A percentile compares a stretch with the other conserved stretches of the same genome.
Conservation (phyloP, 768 basidiomycete species). For the Leucocoprinus leucothites region DNA sequence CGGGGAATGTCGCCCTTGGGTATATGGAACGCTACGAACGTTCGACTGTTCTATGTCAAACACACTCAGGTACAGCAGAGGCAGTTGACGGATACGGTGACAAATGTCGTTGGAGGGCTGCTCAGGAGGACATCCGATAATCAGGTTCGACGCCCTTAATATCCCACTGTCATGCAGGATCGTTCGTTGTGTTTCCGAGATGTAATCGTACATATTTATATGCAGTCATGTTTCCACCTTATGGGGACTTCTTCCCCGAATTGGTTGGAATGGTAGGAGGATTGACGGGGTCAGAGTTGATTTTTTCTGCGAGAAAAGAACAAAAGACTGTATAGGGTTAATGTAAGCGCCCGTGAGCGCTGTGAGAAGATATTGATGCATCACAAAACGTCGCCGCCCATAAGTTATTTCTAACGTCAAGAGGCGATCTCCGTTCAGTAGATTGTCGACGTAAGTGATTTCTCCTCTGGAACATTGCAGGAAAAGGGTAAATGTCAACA, state of each 20-base stretch:
- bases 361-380: too few relatives aligned
- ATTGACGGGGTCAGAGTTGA: too few relatives aligned
- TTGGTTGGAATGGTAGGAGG: too few relatives aligned
- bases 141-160: slow-evolving; percentile 13
- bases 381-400: background rate
- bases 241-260: background rate
- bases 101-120: slow-evolving; percentile 79
- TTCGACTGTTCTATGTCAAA: slow-evolving; percentile 89
- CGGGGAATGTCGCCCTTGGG: slow-evolving; percentile 83
- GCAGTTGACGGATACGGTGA: slow-evolving; percentile 75
- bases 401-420: background rate
- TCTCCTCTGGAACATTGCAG: background rate
- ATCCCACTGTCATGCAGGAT: background rate
- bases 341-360: too few relatives aligned
- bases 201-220: background rate
- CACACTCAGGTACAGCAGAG: slow-evolving; percentile 69
- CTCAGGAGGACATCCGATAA: slow-evolving; percentile 49
- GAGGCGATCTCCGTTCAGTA: background rate
- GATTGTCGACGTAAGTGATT: background rate
- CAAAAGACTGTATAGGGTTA: too few relatives aligned
- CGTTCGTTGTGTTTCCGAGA: background rate
- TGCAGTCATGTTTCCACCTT: background rate
- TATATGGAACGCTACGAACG: slow-evolving; percentile 88
- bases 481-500: background rate
- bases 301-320: too few relatives aligned